These are phyloP conservation scores for Lachnum nothofagi DNA, from an alignment of 2,329 filamentous ascomycete genomes.

Conservation along the genomic window DNA sequence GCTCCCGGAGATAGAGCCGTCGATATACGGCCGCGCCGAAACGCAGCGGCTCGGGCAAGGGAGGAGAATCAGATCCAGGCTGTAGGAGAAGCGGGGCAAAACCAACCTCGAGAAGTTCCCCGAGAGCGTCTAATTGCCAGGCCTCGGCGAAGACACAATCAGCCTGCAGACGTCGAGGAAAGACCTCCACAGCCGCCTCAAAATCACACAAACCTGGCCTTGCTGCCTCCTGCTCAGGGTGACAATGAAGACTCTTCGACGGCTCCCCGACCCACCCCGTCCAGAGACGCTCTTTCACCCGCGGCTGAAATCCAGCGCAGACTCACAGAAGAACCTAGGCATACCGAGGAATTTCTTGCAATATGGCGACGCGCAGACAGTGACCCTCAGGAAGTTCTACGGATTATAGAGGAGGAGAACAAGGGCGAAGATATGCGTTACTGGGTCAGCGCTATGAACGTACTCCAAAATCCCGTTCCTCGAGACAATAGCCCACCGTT, in stretches of 20 bases:
- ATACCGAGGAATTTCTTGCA: constrained; percentile 42
- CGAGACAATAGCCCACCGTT: constrained; percentile 22
- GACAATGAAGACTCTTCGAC: constrained; percentile 8
- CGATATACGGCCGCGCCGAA: constrained; percentile 8
- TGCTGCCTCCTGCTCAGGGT: neutral
- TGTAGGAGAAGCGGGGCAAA: too few species aligned
- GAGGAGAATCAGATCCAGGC: constrained; percentile 2
- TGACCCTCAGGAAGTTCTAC: constrained; percentile 52
- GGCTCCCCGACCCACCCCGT: constrained; percentile 15
- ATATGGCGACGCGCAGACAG: constrained; percentile 58
- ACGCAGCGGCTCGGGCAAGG: constrained; percentile 14
- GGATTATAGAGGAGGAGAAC: constrained; percentile 57
- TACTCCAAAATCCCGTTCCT: constrained; percentile 15
- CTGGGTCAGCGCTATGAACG: constrained; percentile 51
- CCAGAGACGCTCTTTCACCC: constrained; percentile 23
- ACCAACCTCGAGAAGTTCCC: constrained; percentile 9
- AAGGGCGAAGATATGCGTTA: constrained; percentile 54
- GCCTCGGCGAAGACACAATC: constrained; percentile 21
- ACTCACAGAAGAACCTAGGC: constrained; percentile 26
- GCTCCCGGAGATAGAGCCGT: constrained; percentile 41
- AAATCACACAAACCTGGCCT: neutral
- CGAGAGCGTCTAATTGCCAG: constrained; percentile 23
- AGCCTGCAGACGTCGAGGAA: constrained; percentile 15
- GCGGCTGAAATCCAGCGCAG: constrained; percentile 28
- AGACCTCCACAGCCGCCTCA: constrained; percentile 1